phyloP scores from a whole-genome alignment of 192 early-diverging fungal genomes.

The Entophlyctis luteolus region DNA sequence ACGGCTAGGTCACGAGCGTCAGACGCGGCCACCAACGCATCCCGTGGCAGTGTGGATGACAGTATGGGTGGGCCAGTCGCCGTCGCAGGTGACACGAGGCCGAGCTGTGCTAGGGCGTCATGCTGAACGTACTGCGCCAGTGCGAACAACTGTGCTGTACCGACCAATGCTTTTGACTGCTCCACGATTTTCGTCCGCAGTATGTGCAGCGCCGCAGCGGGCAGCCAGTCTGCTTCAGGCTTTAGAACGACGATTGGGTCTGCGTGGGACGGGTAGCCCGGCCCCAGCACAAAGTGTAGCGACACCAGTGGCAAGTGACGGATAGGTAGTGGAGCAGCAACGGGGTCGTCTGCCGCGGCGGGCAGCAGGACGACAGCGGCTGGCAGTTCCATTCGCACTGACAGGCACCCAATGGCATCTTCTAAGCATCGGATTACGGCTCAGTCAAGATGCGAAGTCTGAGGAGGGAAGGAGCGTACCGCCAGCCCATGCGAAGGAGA shows the following conservation, averaged over 20 bases:
- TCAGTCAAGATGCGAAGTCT: too few species aligned
- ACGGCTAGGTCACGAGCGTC: not conserved
- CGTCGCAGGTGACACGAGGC: not conserved
- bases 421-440: not conserved
- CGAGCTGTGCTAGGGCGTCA: not conserved
- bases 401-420: not conserved
- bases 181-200: not conserved
- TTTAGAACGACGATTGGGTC: not conserved
- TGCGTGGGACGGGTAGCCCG: not conserved
- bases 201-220: not conserved
- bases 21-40: slow-evolving; percentile 19
- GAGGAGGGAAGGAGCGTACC: too few species aligned
- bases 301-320: not conserved
- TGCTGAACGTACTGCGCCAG: not conserved
- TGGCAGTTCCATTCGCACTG: not conserved
- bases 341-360: not conserved
- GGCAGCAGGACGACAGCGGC: too few species aligned
- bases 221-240: slow-evolving; percentile 5
- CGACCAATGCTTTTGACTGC: not conserved
- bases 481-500: too few species aligned
- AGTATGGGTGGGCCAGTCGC: not conserved
- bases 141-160: slow-evolving; percentile 1
- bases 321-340: not conserved
- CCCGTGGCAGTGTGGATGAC: not conserved
- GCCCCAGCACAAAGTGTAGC: slow-evolving; percentile 4